Percentiles rank a stretch among this genome's conserved stretches.
phyloP scores from a whole-genome alignment of 2,329 filamentous ascomycete genomes.

The Talaromyces islandicus region DNA sequence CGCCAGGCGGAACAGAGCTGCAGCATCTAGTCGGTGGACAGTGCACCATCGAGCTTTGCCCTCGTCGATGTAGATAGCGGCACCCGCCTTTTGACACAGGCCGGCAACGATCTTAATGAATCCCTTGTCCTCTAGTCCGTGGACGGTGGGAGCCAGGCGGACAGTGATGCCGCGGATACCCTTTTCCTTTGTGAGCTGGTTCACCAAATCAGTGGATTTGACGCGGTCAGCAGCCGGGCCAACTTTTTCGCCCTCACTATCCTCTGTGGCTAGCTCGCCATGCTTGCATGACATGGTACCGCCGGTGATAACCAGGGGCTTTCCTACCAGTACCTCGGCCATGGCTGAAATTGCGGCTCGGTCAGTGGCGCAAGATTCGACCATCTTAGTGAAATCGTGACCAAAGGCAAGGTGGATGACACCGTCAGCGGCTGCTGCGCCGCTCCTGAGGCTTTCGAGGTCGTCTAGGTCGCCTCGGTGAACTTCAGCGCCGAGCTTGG shows the following conservation, averaged over 20 bases:
- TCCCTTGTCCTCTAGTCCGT: slow-evolving; percentile 28
- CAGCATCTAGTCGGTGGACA: slow-evolving; percentile 35
- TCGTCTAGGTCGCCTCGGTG: slow-evolving; percentile 32
- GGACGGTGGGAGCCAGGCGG: slow-evolving; percentile 35
- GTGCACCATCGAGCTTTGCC: slow-evolving; percentile 33
- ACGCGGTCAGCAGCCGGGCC: slow-evolving; percentile 16
- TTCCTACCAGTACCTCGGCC: slow-evolving; percentile 25
- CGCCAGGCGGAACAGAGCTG: slow-evolving; percentile 29
- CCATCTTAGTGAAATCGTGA: slow-evolving; percentile 35
- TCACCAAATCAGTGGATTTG: slow-evolving; percentile 15
- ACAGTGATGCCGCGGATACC: slow-evolving; percentile 30
- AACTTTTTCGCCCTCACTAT: slow-evolving; percentile 15
- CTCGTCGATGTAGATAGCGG: slow-evolving; percentile 30
- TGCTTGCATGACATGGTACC: slow-evolving; percentile 28
- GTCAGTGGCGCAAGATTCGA: slow-evolving; percentile 23
- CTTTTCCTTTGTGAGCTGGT: slow-evolving; percentile 18
- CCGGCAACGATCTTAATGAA: slow-evolving; percentile 24
- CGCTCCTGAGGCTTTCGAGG: slow-evolving; percentile 25
- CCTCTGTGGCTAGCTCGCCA: slow-evolving; percentile 25
- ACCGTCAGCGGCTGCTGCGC: slow-evolving; percentile 28
- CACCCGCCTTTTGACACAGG: slow-evolving; percentile 23
- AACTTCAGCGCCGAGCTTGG: slow-evolving; percentile 25
- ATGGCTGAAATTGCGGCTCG: slow-evolving; percentile 32
- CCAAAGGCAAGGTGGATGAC: slow-evolving; percentile 40
- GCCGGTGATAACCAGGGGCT: slow-evolving; percentile 31